Percentiles rank a stretch among this genome's conserved stretches.
These are phyloP conservation scores for Diaporthe capsici DNA, from an alignment of 2,329 filamentous ascomycete species.

Conservation along the genomic window DNA sequence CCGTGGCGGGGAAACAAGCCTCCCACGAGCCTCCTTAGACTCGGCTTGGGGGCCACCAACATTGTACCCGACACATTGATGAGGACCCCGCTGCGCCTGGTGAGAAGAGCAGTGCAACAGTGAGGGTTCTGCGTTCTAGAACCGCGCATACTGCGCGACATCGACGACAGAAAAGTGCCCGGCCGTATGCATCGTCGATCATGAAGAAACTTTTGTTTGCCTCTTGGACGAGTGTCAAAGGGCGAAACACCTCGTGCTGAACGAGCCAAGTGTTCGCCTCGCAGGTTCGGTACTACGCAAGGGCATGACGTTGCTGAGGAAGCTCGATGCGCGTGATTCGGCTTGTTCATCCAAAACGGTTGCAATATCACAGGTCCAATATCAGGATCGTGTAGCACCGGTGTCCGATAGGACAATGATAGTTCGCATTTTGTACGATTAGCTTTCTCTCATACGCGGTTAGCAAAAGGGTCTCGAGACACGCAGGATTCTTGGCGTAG, in stretches of 20 bases:
- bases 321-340: background rate
- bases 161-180: background rate
- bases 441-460: conserved; percentile 13
- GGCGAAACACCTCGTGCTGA: conserved; percentile 6
- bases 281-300: background rate
- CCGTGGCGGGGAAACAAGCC: conserved; percentile 18
- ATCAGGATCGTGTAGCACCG: background rate
- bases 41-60: conserved; percentile 3
- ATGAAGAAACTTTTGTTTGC: background rate
- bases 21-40: conserved; percentile 16
- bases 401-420: conserved; percentile 17
- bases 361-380: conserved; percentile 22
- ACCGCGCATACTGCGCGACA: conserved; percentile 19
- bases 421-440: conserved; percentile 5
- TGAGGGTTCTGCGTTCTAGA: conserved; percentile 17
- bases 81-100: background rate
- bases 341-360: conserved; percentile 14
- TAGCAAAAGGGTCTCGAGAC: conserved; percentile 9
- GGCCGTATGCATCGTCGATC: conserved; percentile 13
- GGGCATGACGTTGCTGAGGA: background rate
- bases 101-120: conserved; percentile 1
- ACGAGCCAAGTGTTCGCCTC: conserved; percentile 15
- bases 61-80: background rate
- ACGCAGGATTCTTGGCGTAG: background rate
- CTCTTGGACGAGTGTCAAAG: conserved; percentile 4